Conservation (phyloP, 2,329 filamentous ascomycete genomes). For the Periconia sp. region DNA sequence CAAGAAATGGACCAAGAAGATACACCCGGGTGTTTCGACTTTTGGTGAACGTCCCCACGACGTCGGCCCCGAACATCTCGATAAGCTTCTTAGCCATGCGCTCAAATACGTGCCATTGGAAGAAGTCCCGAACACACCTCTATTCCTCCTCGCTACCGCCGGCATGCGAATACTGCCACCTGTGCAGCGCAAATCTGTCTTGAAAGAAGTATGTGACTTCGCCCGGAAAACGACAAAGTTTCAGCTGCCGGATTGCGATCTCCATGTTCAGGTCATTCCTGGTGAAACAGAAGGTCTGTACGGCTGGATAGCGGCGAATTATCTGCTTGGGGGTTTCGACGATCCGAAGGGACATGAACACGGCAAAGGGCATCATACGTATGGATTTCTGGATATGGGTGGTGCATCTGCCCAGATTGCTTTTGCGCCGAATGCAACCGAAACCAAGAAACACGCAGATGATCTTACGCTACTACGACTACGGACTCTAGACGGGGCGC, state of each 20-base stretch:
- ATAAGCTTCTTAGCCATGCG: slow-evolving; percentile 81
- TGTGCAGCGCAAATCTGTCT: slow-evolving; percentile 72
- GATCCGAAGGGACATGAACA: slow-evolving; percentile 75
- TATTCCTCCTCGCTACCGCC: slow-evolving; percentile 94
- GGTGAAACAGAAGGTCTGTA: slow-evolving; percentile 96
- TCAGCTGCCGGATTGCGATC: slow-evolving; percentile 83
- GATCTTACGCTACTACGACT: slow-evolving; percentile 87
- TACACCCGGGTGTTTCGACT: slow-evolving; percentile 86
- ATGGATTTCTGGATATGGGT: slow-evolving; percentile 98
- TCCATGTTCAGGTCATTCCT: slow-evolving; percentile 92
- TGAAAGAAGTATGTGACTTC: slow-evolving; percentile 83
- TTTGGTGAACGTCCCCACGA: slow-evolving; percentile 78
- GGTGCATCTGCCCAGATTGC: slow-evolving; percentile 97
- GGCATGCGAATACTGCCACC: slow-evolving; percentile 88
- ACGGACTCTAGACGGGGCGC: slow-evolving; percentile 78
- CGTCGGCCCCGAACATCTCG: slow-evolving; percentile 82
- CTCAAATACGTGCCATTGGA: slow-evolving; percentile 76
- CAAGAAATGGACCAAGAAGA: slow-evolving; percentile 91
- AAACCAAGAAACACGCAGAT: slow-evolving; percentile 85
- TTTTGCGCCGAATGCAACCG: slow-evolving; percentile 91
- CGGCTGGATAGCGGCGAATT: slow-evolving; percentile 97
- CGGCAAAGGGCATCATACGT: slow-evolving; percentile 89
- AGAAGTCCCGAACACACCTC: slow-evolving; percentile 81
- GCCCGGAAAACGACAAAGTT: slow-evolving; percentile 79
- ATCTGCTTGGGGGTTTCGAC: slow-evolving; percentile 90